These are phyloP conservation scores for Metschnikowia picachoensis DNA, from an alignment of 805 yeast genomes.

Conservation along the genomic window DNA sequence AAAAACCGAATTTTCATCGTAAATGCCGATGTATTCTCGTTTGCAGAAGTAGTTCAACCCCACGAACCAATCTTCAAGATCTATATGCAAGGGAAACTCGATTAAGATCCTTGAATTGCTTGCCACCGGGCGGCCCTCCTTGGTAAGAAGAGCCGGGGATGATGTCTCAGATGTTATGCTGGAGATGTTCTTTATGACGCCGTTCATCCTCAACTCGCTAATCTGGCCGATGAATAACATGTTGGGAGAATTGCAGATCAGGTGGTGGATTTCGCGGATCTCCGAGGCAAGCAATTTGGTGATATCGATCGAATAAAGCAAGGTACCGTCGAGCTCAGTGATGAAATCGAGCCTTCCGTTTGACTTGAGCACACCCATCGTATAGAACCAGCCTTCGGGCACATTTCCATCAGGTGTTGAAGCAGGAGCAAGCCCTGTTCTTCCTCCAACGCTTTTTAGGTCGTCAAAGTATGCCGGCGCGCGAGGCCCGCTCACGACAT, in stretches of 20 bases:
- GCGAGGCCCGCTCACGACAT: slow-evolving; percentile 33
- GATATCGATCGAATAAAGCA: slow-evolving; percentile 56
- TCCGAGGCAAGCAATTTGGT: slow-evolving; percentile 53
- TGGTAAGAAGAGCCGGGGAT: slow-evolving; percentile 23
- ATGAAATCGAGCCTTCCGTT: slow-evolving; percentile 60
- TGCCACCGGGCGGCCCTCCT: slow-evolving; percentile 32
- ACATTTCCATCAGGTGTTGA: slow-evolving; percentile 10
- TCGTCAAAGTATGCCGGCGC: slow-evolving; percentile 30
- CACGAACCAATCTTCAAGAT: slow-evolving; percentile 74
- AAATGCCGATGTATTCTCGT: slow-evolving; percentile 47
- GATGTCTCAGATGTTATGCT: slow-evolving; percentile 20
- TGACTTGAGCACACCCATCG: slow-evolving; percentile 66
- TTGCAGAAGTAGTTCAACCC: slow-evolving; percentile 61
- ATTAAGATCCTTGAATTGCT: slow-evolving; percentile 45
- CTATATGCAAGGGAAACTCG: slow-evolving; percentile 63
- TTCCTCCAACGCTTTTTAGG: neutral
- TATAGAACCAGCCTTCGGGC: slow-evolving; percentile 64
- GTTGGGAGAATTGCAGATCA: slow-evolving; percentile 57
- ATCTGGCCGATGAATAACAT: slow-evolving; percentile 56
- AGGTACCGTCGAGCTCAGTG: slow-evolving; percentile 60
- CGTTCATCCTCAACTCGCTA: slow-evolving; percentile 47
- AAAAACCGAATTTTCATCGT: slow-evolving; percentile 9
- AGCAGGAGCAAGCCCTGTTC: neutral
- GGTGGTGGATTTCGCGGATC: slow-evolving; percentile 58
- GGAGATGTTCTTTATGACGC: slow-evolving; percentile 31